A percentile compares a stretch with the other conserved stretches of the same genome.
Conservation (phyloP, 345 rosid genomes). For the Dovyalis caffra region DNA sequence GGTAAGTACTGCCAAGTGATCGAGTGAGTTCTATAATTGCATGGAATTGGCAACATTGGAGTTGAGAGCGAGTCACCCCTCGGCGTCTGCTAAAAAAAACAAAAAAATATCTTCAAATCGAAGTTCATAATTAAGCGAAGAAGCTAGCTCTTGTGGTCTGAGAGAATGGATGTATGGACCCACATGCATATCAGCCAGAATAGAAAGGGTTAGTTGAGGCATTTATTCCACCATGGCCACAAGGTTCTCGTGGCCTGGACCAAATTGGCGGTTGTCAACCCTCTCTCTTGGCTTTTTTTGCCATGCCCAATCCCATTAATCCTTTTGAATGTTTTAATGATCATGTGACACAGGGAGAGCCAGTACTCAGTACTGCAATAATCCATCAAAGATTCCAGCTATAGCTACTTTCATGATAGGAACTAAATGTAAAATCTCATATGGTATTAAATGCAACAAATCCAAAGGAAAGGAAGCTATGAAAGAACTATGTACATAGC, state of each 20-base stretch:
- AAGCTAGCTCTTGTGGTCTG: not conserved
- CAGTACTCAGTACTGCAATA: no score
- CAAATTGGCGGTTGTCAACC: slow-evolving; percentile 69
- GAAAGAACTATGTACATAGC: no score
- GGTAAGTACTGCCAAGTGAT: no score
- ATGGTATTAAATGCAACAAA: not conserved
- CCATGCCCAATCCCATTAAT: not conserved
- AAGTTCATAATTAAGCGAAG: no score
- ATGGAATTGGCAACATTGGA: not conserved
- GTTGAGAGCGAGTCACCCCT: not conserved
- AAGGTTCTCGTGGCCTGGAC: slow-evolving; percentile 58
- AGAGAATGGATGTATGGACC: not conserved
- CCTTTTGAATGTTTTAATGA: not conserved
- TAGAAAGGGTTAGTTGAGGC: no score
- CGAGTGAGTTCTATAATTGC: not conserved
- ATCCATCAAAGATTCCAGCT: not conserved
- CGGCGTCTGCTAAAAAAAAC: not conserved
- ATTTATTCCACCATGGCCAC: slow-evolving; percentile 27
- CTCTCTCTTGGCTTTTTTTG: slow-evolving; percentile 31
- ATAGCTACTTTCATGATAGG: no score
- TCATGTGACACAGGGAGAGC: not conserved
- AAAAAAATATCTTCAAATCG: not conserved
- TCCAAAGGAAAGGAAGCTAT: not conserved
- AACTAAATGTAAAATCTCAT: not conserved
- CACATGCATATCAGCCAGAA: not conserved